Evolutionary conservation across 2,329 filamentous ascomycete species (phyloP).

Genomic region (Coleophoma crateriformis): DNA sequence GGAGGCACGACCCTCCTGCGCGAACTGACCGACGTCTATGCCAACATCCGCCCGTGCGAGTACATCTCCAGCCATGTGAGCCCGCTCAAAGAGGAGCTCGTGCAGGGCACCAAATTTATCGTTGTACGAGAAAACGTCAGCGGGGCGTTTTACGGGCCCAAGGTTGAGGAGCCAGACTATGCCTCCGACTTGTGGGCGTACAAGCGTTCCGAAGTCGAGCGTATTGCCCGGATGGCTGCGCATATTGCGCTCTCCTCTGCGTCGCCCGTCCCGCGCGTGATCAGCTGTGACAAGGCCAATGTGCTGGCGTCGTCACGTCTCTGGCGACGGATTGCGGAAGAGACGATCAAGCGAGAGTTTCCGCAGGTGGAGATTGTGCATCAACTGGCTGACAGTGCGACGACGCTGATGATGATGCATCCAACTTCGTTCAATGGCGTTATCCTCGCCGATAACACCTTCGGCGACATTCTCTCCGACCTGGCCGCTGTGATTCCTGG

Average conservation of each 20-base stretch:
- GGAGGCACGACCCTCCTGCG: not conserved
- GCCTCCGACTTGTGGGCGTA: conserved; percentile 82
- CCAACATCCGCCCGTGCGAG: conserved; percentile 88
- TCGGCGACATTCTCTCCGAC: conserved; percentile 22
- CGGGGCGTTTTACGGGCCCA: conserved; percentile 89
- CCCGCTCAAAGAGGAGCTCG: conserved; percentile 76
- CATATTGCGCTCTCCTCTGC: conserved; percentile 69
- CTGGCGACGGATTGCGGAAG: conserved; percentile 15
- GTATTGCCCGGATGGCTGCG: conserved; percentile 72
- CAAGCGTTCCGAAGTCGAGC: conserved; percentile 75
- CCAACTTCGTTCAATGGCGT: conserved; percentile 18
- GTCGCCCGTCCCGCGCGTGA: conserved; percentile 46
- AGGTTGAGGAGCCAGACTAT: conserved; percentile 64
- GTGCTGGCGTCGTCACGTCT: conserved; percentile 18
- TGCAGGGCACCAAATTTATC: conserved; percentile 79
- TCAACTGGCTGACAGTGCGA: conserved; percentile 16
- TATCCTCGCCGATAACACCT: conserved; percentile 19
- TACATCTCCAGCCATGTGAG: conserved; percentile 82
- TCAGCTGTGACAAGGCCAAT: conserved; percentile 21
- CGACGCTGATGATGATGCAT: conserved; percentile 13
- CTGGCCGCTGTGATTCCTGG: conserved; percentile 14
- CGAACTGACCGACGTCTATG: conserved; percentile 25
- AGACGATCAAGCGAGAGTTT: conserved; percentile 13
- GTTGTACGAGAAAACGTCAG: conserved; percentile 84
- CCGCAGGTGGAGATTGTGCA: conserved; percentile 14